phyloP scores from a whole-genome alignment of 345 rosid genomes.

The Cardamine resedifolia region DNA sequence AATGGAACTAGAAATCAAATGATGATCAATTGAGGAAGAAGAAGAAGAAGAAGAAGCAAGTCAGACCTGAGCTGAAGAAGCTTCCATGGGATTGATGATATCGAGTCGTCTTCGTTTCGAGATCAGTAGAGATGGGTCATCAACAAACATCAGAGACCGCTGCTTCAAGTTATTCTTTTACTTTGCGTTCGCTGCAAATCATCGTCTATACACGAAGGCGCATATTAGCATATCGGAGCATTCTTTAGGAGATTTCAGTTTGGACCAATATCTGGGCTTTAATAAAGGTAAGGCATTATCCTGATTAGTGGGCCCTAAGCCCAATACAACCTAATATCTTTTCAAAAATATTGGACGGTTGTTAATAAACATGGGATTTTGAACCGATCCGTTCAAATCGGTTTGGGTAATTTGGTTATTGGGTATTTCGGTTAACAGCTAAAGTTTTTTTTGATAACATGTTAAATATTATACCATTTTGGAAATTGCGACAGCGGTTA shows the following conservation, averaged over 20 bases:
- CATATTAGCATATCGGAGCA: background rate
- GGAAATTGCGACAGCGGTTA: too few species aligned
- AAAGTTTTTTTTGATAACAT: too few species aligned
- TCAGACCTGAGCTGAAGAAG: conserved; percentile 64
- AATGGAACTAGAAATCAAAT: background rate
- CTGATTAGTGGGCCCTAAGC: background rate
- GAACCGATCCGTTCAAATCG: too few species aligned
- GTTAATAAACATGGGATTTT: too few species aligned
- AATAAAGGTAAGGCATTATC: background rate
- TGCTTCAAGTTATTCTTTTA: conserved; percentile 22
- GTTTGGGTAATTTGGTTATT: too few species aligned
- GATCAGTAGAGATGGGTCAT: conserved; percentile 46
- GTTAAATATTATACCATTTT: too few species aligned
- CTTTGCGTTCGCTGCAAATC: conserved; percentile 19
- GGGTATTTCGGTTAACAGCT: too few species aligned
- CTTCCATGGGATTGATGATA: conserved; percentile 60
- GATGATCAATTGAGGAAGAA: background rate
- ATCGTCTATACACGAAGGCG: conserved; percentile 1
- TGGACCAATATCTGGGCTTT: background rate
- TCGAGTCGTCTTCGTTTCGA: conserved; percentile 74
- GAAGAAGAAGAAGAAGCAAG: conserved; percentile 7
- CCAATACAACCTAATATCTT: background rate
- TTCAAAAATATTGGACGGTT: too few species aligned
- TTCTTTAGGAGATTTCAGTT: background rate
- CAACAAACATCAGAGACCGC: conserved; percentile 55